A percentile compares a stretch with the other conserved stretches of the same genome.
phyloP scores from a whole-genome alignment of 1,284 basidiomycete genomes.

The Tilletiopsis washingtonensis region DNA sequence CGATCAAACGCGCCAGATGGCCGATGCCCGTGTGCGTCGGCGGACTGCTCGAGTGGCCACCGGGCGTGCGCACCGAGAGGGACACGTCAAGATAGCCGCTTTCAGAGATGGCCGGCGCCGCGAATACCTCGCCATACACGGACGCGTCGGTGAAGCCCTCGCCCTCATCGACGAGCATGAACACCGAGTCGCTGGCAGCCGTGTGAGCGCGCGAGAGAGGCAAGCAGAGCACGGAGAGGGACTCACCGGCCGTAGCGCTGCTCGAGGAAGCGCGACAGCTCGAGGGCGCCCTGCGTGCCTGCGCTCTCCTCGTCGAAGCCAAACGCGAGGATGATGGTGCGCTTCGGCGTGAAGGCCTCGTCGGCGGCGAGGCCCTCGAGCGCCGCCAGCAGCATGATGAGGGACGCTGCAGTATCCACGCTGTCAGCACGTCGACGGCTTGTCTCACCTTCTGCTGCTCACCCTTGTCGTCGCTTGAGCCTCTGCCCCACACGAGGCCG shows the following conservation, averaged over 20 bases:
- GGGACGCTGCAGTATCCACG: constrained; percentile 31
- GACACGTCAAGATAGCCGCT: constrained; percentile 47
- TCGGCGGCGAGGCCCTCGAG: constrained; percentile 52
- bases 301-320: constrained; percentile 62
- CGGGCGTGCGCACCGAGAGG: constrained; percentile 49
- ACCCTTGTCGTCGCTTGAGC: constrained; percentile 47
- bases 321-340: constrained; percentile 57
- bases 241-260: background rate
- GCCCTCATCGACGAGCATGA: constrained; percentile 20
- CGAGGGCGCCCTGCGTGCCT: constrained; percentile 48
- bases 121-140: background rate
- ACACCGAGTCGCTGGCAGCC: background rate
- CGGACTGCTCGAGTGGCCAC: constrained; percentile 63
- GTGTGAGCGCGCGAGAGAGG: too few species aligned
- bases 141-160: constrained; percentile 48
- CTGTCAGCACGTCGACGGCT: background rate
- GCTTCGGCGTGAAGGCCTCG: constrained; percentile 49
- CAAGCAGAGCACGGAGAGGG: too few species aligned
- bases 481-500: constrained; percentile 53
- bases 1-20: constrained; percentile 56
- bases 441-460: constrained; percentile 27
- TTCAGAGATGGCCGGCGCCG: constrained; percentile 4
- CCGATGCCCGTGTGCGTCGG: constrained; percentile 58
- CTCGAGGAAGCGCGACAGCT: constrained; percentile 50
- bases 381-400: constrained; percentile 51